Conservation (phyloP, 2,329 filamentous ascomycete genomes). For the Pseudocercospora crystallina region DNA sequence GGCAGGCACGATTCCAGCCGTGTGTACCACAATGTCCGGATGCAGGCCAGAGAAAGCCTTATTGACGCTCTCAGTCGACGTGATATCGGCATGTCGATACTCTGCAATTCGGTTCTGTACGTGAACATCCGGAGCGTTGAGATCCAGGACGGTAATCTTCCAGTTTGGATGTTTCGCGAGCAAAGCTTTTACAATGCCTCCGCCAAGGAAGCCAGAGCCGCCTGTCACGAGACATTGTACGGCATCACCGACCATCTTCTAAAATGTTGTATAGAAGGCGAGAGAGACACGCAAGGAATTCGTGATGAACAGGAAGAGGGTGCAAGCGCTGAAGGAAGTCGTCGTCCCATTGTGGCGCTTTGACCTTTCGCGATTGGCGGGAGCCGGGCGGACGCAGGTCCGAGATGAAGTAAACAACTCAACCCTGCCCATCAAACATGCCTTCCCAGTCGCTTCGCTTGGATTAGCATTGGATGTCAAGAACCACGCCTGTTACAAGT, state of each 20-base stretch:
- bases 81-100: slow-evolving; percentile 44
- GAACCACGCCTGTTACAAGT: too few relatives aligned
- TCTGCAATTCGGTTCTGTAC: slow-evolving; percentile 25
- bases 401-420: too few relatives aligned
- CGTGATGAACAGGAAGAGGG: too few relatives aligned
- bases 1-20: slow-evolving; percentile 58
- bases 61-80: slow-evolving; percentile 35
- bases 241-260: slow-evolving; percentile 28
- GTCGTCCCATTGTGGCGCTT: too few relatives aligned
- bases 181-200: slow-evolving; percentile 42
- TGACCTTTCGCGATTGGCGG: too few relatives aligned
- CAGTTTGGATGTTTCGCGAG: slow-evolving; percentile 38
- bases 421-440: too few relatives aligned
- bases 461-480: too few relatives aligned
- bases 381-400: too few relatives aligned
- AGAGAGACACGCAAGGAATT: too few relatives aligned
- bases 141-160: slow-evolving; percentile 42
- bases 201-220: slow-evolving; percentile 50
- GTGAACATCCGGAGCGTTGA: slow-evolving; percentile 33
- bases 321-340: too few relatives aligned
- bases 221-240: slow-evolving; percentile 45
- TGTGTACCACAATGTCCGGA: slow-evolving; percentile 87
- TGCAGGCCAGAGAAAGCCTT: slow-evolving; percentile 57
- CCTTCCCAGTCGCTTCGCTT: too few relatives aligned
- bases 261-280: too few relatives aligned